These are phyloP conservation scores for Corylus heterophylla DNA, from an alignment of 306 rosid species.

Conservation along the genomic window DNA sequence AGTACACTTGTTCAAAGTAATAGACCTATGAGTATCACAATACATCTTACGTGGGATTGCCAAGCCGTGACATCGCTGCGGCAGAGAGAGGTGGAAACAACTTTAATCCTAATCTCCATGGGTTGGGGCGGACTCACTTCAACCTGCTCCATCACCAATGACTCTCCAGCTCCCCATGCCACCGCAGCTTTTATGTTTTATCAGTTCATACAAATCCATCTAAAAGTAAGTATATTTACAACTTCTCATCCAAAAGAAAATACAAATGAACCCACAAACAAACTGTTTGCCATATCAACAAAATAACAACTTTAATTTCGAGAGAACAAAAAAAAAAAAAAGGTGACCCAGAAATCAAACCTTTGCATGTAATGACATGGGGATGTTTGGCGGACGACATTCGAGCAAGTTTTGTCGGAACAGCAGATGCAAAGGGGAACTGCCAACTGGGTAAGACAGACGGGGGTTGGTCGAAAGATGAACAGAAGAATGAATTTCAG, in stretches of 20 bases:
- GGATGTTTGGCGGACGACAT: neutral
- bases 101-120: constrained; percentile 74
- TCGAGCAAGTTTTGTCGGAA: neutral
- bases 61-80: constrained; percentile 89
- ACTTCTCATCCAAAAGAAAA: neutral
- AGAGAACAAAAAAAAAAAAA: neutral
- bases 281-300: neutral
- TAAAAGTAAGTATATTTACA: no score
- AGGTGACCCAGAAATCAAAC: neutral
- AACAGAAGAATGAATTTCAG: no score
- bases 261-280: neutral
- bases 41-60: constrained; percentile 68
- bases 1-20: neutral
- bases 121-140: constrained; percentile 78
- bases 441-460: neutral
- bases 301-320: neutral
- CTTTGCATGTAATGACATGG: constrained; percentile 1
- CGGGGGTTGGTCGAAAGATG: no score
- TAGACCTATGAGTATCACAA: no score
- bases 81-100: constrained; percentile 89
- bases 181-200: constrained; percentile 64
- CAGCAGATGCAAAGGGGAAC: neutral
- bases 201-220: no score
- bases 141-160: constrained; percentile 79
- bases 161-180: constrained; percentile 87